Percentiles rank a stretch among this genome's conserved stretches.
phyloP scores from a whole-genome alignment of 2,329 filamentous ascomycete species.

The Diaporthe ilicicola region DNA sequence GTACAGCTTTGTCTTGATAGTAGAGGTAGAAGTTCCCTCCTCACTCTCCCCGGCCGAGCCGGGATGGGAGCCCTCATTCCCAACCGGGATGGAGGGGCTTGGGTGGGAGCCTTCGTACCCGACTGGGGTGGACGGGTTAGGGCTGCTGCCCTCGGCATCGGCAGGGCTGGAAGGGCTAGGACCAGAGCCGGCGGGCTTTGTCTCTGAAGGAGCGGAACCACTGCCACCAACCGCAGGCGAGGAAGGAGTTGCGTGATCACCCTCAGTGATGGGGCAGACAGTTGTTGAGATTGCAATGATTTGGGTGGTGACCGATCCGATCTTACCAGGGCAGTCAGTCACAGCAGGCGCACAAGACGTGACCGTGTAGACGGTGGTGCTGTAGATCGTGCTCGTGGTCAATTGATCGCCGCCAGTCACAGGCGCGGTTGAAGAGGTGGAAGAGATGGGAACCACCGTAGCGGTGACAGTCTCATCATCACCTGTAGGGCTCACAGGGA shows the following conservation, averaged over 20 bases:
- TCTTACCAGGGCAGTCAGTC: conserved; percentile 47
- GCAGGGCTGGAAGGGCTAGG: not conserved
- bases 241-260: not conserved
- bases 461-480: not conserved
- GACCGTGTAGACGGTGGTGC: conserved; percentile 58
- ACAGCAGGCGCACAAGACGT: conserved; percentile 60
- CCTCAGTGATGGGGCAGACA: conserved; percentile 48
- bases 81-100: not conserved
- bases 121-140: not conserved
- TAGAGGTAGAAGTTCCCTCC: not conserved
- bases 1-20: conserved; percentile 3
- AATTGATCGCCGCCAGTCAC: not conserved
- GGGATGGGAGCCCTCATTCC: not conserved
- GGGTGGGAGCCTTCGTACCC: not conserved
- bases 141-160: not conserved
- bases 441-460: conserved; percentile 12
- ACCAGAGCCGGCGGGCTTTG: not conserved
- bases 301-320: conserved; percentile 49
- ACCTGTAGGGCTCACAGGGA: conserved; percentile 33
- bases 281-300: conserved; percentile 54
- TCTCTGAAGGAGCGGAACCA: not conserved
- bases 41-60: conserved; percentile 2
- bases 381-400: conserved; percentile 50
- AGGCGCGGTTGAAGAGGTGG: not conserved
- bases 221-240: conserved; percentile 9